Base-by-base conservation (phyloP, 2,329 filamentous ascomycete genomes). In the Thelonectria discophora region DNA sequence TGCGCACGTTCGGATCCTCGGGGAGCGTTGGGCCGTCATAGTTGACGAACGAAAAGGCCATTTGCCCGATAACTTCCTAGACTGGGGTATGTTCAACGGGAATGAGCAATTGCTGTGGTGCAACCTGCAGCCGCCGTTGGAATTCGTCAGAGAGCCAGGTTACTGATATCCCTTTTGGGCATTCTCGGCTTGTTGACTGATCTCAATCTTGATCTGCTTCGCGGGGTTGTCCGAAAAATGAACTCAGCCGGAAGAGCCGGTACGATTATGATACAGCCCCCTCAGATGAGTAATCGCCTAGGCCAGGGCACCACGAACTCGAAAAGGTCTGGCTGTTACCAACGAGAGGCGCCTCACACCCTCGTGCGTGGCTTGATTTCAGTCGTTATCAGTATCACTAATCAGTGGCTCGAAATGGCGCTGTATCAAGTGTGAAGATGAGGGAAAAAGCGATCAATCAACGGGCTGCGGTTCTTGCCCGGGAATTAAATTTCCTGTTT, bases 11-110 rank as follows among this genome's bases (percentile, higher is more conserved):
- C 10, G 60, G 49, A 52, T 62, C 60, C n/a, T 43, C 27, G 3
- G 55, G 50, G 18, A 52, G 34, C 34, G 2, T 48, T 9, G 60
- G 60, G 9, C 60, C 60, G 5, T 62, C 50, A 24, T 62, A 62
- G 45, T 58, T 48, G 49, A 62, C 55, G 20, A 62, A 62, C n/a
- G 59, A 57, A 20, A 62, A 62, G 8, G 46, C 48, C 58, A 61
- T 61, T 12, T 27, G 13, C 21, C 18, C 37, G 21, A 15, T 32
- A 7, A 15, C 18, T 21, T 48, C 8, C 24, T 20, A 9, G 30
- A 18, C 18, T 3, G 39, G n/a, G 12, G 13, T 21, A 21, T 48
- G 20, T 7, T 12, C 17, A 10, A 11, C 11, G 32, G 32, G 32
- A 13, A 34, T 9, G 3, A 9, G 32, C 3, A 4, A 4, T 34